Evolutionary conservation across 1,284 basidiomycete genomes (phyloP).

Genomic region (Apiotrichum veenhuisii): DNA sequence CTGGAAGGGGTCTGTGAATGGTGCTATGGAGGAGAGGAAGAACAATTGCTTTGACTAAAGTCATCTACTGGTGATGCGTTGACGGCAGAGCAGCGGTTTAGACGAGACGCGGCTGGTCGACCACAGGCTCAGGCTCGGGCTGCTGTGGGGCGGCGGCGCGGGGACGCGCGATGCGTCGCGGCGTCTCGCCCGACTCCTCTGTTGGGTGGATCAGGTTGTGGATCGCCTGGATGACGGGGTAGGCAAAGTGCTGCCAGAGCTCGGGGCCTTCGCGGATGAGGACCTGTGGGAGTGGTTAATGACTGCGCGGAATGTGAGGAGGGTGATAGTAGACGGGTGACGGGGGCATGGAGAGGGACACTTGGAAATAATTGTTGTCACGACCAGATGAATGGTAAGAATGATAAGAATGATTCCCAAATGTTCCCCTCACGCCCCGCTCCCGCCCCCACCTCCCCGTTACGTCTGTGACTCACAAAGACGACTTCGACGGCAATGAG

Average conservation of each 20-base stretch:
- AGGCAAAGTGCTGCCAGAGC: slow-evolving; percentile 19
- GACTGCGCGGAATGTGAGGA: too few species aligned
- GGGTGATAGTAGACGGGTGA: too few species aligned
- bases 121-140: not conserved
- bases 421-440: too few species aligned
- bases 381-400: too few species aligned
- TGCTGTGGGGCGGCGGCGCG: not conserved
- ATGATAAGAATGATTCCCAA: too few species aligned
- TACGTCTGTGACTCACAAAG: slow-evolving; percentile 75
- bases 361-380: too few species aligned
- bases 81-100: not conserved
- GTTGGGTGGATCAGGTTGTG: slow-evolving; percentile 7
- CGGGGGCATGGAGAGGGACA: not conserved
- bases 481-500: slow-evolving; percentile 87
- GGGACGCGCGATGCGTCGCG: not conserved
- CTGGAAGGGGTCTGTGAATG: not conserved
- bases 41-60: not conserved
- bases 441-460: too few species aligned
- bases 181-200: too few species aligned
- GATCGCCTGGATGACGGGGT: slow-evolving; percentile 10
- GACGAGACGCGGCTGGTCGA: not conserved
- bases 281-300: too few species aligned
- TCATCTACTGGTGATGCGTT: not conserved
- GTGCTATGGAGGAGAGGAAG: not conserved
- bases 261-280: slow-evolving; percentile 25